Evolutionary conservation across 306 rosid genomes (phyloP), one percentile per base, ranked within the genome.

Genomic region (Coriaria nepalensis): DNA sequence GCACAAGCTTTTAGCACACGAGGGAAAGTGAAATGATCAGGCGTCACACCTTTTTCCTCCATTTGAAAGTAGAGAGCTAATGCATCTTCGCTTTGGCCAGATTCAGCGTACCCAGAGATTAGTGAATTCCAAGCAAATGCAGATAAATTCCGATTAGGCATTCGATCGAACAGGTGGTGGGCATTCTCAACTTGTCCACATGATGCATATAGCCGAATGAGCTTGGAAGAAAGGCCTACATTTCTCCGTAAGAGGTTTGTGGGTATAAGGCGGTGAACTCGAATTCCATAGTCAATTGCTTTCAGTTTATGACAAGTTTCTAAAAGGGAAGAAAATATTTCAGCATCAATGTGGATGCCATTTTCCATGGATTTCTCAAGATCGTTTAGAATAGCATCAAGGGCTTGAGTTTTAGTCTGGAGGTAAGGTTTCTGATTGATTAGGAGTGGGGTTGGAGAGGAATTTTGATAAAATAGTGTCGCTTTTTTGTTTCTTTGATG

Each of bases 121-220:
- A 85, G 85, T 7, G 94, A 79, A 65, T 90, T 90, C 97, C 97
- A 90, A 0, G 92, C 69, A 49, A 90, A 84, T 2, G 94, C 85
- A 45, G 65, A 75, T 0, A 8, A 9, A 41, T 64, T 60, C 40
- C 84, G 69, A 0, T 72, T 51, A 54, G 69, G 0, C 94, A 90
- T 88, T 79, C 77, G 66, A 66, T 90, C 97, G 52, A 90, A 84
- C 87, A 90, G 51, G 50, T 77, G 59, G 54, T 84, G 95, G 5
- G 94, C 96, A 6, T 62, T 61, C 7, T 82, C 81, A 13, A 75
- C 42, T 6, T 40, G 51, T 10, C 95, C 92, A 67, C 10, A 68
- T 0, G 81, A 50, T 0, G 85, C 94, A 20, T 85, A 90, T 6
- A 90, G 8, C 7, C 92, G 63, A 6, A 84, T 64, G 39, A 90